Conservation (phyloP, 2,329 filamentous ascomycete species). For the Cercospora sojina region DNA sequence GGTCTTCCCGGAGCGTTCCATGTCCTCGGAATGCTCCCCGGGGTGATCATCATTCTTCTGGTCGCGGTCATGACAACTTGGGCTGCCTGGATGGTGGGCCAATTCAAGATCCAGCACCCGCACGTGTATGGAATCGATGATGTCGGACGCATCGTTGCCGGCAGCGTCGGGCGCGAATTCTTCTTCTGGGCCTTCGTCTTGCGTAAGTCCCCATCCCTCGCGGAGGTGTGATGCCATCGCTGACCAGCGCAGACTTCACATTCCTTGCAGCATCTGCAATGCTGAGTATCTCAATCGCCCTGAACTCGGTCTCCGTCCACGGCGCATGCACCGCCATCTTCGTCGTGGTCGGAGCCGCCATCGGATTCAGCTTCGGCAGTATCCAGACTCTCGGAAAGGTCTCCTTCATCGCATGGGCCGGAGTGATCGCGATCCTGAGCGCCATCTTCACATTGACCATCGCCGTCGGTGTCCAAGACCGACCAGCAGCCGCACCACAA, state of each 20-base stretch:
- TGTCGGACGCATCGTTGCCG: conserved; percentile 56
- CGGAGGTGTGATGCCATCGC: background rate
- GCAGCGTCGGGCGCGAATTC: conserved; percentile 52
- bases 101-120: conserved; percentile 56
- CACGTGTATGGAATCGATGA: conserved; percentile 60
- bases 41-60: conserved; percentile 44
- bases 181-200: conserved; percentile 38
- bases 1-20: conserved; percentile 47
- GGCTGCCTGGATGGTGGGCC: conserved; percentile 51
- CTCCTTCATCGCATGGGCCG: conserved; percentile 40
- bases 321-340: conserved; percentile 43
- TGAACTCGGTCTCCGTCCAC: conserved; percentile 31
- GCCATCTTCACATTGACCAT: conserved; percentile 37
- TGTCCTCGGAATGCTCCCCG: conserved; percentile 49
- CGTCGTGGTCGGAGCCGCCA: conserved; percentile 43
- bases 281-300: conserved; percentile 28
- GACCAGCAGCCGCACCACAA: conserved; percentile 36
- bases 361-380: conserved; percentile 39
- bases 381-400: conserved; percentile 40
- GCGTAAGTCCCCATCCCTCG: background rate
- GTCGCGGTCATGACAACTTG: conserved; percentile 50
- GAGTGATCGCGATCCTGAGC: conserved; percentile 27
- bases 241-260: conserved; percentile 24
- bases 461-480: conserved; percentile 38
- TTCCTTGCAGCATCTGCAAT: conserved; percentile 41